These are phyloP conservation scores for Paxillus involutus DNA, from an alignment of 768 basidiomycete species.

Conservation along the genomic window DNA sequence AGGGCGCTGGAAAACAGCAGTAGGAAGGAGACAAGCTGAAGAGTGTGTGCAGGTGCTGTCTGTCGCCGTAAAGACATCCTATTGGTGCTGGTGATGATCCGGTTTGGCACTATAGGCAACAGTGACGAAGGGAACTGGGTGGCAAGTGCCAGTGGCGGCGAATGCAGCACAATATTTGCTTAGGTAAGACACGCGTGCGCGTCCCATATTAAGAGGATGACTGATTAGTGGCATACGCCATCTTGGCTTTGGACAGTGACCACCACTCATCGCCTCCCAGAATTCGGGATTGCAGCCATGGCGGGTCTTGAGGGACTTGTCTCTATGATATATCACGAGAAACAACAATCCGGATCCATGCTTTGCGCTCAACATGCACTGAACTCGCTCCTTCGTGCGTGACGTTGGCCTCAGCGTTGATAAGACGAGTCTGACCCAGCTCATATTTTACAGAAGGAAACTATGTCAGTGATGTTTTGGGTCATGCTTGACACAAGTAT, in stretches of 20 bases:
- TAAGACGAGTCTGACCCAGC: conserved; percentile 34
- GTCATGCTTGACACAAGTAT: background rate
- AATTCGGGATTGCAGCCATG: conserved; percentile 38
- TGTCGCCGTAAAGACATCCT: conserved; percentile 24
- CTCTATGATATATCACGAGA: conserved; percentile 73
- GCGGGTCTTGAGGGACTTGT: conserved; percentile 55
- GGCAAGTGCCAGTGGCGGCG: background rate
- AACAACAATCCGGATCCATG: conserved; percentile 75
- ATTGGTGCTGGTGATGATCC: background rate
- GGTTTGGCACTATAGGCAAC: background rate
- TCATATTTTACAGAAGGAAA: conserved; percentile 38
- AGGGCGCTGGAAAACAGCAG: conserved; percentile 22
- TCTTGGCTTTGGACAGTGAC: conserved; percentile 14
- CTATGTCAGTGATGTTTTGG: conserved; percentile 41
- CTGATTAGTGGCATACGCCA: conserved; percentile 15
- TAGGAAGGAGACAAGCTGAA: conserved; percentile 9
- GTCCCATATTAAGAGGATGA: conserved; percentile 13
- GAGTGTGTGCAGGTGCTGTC: background rate
- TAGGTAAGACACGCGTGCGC: conserved; percentile 35
- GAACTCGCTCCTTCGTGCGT: conserved; percentile 72
- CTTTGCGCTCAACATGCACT: conserved; percentile 88
- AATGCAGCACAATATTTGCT: background rate
- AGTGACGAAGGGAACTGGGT: background rate
- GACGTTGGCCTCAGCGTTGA: conserved; percentile 36
- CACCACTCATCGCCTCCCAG: conserved; percentile 1